phyloP scores from a whole-genome alignment of 2,329 filamentous ascomycete species.

The Biscogniauxia mediterranea region DNA sequence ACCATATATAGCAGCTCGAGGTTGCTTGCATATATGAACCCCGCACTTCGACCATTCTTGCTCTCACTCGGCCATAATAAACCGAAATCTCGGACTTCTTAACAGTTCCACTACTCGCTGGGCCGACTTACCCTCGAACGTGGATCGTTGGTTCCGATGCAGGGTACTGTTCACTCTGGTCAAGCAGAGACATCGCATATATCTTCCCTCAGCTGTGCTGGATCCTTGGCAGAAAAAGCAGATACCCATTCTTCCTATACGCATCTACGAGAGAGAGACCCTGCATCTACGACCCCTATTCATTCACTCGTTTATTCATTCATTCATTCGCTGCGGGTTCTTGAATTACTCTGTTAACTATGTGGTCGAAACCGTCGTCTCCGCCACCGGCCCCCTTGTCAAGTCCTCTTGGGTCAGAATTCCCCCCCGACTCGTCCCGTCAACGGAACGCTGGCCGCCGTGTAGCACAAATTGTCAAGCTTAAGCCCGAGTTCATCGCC shows the following conservation, averaged over 20 bases:
- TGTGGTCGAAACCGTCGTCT: constrained; percentile 5
- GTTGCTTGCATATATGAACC: background rate
- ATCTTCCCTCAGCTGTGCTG: background rate
- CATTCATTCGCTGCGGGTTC: no score
- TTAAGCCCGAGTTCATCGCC: constrained; percentile 64
- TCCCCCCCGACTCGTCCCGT: constrained; percentile 20
- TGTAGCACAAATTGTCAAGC: constrained; percentile 70
- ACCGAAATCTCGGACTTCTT: background rate
- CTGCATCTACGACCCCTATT: background rate
- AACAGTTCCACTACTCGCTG: background rate
- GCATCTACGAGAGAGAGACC: background rate
- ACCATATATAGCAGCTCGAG: no score
- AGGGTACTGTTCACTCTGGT: background rate
- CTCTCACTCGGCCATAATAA: background rate
- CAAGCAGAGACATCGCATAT: background rate
- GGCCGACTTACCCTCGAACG: background rate
- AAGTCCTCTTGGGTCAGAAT: constrained; percentile 9
- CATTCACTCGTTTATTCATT: no score
- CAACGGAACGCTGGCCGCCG: constrained; percentile 49
- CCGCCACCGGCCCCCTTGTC: background rate
- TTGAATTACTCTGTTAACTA: background rate
- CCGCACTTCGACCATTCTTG: background rate
- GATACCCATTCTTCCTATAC: background rate
- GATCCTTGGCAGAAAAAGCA: background rate
- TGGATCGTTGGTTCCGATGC: background rate